These are phyloP conservation scores for Lonicera japonica DNA, from an alignment of 129 eudicot species.

Conservation along the genomic window DNA sequence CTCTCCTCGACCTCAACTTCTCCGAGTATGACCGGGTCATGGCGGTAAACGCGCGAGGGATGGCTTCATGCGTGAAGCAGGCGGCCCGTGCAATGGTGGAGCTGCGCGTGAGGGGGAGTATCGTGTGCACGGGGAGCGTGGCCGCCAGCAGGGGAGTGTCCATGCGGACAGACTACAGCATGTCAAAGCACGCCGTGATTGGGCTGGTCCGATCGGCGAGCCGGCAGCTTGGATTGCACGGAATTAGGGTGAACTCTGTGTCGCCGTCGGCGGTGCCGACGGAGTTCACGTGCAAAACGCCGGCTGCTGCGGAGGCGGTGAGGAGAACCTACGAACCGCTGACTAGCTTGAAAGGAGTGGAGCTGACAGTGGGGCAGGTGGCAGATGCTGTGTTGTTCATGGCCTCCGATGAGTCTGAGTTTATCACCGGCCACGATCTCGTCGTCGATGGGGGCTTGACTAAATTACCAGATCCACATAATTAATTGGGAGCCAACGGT, in stretches of 20 bases:
- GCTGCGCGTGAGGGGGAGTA: slow-evolving; percentile 13
- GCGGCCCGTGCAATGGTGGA: slow-evolving; percentile 20
- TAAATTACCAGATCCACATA: neutral
- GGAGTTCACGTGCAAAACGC: neutral
- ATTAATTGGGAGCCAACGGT: no score
- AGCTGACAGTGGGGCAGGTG: slow-evolving; percentile 4
- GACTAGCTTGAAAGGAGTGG: slow-evolving; percentile 20
- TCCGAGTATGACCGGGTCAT: slow-evolving; percentile 9
- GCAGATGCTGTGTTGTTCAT: slow-evolving; percentile 23
- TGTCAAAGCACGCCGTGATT: slow-evolving; percentile 20
- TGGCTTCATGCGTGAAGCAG: slow-evolving; percentile 22
- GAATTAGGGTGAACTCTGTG: slow-evolving; percentile 23
- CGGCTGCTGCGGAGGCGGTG: slow-evolving; percentile 5
- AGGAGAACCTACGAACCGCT: slow-evolving; percentile 9
- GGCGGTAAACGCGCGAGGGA: slow-evolving; percentile 12
- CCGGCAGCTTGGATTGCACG: slow-evolving; percentile 19
- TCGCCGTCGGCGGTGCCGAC: slow-evolving; percentile 20
- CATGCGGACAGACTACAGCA: slow-evolving; percentile 19
- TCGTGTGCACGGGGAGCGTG: slow-evolving; percentile 20
- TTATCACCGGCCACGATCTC: slow-evolving; percentile 23
- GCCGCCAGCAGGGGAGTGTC: slow-evolving; percentile 11
- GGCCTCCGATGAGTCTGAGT: slow-evolving; percentile 17
- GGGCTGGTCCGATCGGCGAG: slow-evolving; percentile 21
- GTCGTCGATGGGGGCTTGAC: slow-evolving; percentile 22
- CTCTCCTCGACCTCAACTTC: slow-evolving; percentile 14